Base-by-base conservation (phyloP, 257 asterid species). In the Henckelia pumila region DNA sequence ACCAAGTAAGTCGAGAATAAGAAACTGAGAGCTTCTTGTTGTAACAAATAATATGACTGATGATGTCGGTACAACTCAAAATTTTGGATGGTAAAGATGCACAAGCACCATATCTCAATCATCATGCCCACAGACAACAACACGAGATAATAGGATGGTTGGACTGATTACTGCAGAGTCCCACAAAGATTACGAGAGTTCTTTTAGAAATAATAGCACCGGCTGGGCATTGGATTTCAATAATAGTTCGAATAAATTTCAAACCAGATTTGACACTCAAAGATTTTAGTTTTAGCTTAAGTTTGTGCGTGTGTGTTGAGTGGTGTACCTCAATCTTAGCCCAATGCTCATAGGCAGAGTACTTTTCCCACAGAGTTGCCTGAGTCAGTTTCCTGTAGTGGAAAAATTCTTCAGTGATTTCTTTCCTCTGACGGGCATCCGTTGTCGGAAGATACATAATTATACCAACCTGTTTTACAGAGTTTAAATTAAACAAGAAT, bases 361-460 rank as follows among this genome's bases (percentile, higher is more conserved):
- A 94, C 56, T 68, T 83, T 64, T 85, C 96, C 96, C 99, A 94
- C 81, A 94, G 80, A 17, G 69, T 77, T 55, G 66, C 76, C 68
- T 80, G 92, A 17, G 97, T 67, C 82, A 94, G 76, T 64, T 58
- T 82, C 70, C 95, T 83, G 79, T 90, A 94, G 83, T 87, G 94
- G 80, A 94, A 94, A 73, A 94, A 94, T 59, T 87, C 89, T 70
- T 94, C 99, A 0, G 55, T 94, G 59, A 94, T 91, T 61, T 84
- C 76, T 81, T 85, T 94, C 73, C 99, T 81, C 78, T 87, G 82
- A 40, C 97, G 91, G 68, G 93, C 81, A 75, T 94, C 99, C 75
- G 30, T 64, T 32, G 99, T 88, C 17, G 99, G 99, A 68, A 94
- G 97, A 87, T 94, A 94, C 97, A 94, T 94, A 33, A 94, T 94